Evolutionary conservation across 2,329 filamentous ascomycete genomes (phyloP), one percentile per base, ranked within the genome.

Genomic region (Colletotrichum melonis): DNA sequence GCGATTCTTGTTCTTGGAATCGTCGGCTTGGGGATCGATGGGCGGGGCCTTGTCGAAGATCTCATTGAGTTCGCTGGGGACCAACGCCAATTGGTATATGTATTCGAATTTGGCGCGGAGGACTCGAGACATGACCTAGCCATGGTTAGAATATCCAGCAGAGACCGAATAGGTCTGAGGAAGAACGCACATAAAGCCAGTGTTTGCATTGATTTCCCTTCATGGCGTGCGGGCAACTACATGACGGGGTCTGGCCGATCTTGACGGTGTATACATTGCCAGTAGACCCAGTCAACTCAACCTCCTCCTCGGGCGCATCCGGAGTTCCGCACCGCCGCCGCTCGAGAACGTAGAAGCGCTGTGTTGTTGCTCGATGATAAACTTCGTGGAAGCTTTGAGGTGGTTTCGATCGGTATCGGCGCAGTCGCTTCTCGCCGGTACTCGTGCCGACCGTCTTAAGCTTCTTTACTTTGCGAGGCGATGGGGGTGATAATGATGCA

Each of bases 141-240:
- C 26, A 11, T 2, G 8, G 22, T 42, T 67, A 49, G 35, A 1
- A 1, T 11, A 16, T 46, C 2, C 6, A n/a, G 24, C 5, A 4
- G 19, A 63, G 11, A 35, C 22, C 16, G 30, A 49, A 42, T 19
- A 14, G 8, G 56, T 1, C 19, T 2, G 16, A 5, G 11, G 14
- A 28, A 54, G 14, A 4, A 80, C 82, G 54, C 76, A 88, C 88
- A 77, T 91, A 93, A 56, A 92, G 74, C 30, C 91, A 82, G 76
- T 93, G 92, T 77, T 93, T 93, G 86, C 91, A 92, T 74, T 91
- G 89, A 38, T 89, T 86, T 0, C 89, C 88, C 42, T 84, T 84
- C 30, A 72, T 76, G 1, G 85, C 86, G 69, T 91, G 86, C 1
- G 90, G 89, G 73, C 91, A 92, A 62, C 85, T 83, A 78, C 91